These are phyloP conservation scores for Ustilago bromivora DNA, from an alignment of 1,284 basidiomycete genomes.

Conservation along the genomic window DNA sequence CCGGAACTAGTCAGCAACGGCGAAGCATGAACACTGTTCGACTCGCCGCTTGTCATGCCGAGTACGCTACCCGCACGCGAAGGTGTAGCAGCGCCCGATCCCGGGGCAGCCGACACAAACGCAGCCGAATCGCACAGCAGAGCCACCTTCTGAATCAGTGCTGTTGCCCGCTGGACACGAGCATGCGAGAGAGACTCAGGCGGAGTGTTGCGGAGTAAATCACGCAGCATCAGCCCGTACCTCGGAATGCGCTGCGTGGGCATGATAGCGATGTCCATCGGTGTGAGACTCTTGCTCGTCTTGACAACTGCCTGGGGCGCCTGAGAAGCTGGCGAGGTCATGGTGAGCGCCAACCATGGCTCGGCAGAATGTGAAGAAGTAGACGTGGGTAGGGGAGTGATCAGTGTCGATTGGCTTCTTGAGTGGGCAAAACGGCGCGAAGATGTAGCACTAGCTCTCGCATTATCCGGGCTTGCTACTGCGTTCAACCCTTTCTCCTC, in stretches of 20 bases:
- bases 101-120: neutral
- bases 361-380: conserved; percentile 8
- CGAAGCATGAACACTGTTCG: conserved; percentile 5
- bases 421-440: conserved; percentile 26
- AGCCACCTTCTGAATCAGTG: conserved; percentile 39
- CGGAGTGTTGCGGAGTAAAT: conserved; percentile 58
- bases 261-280: conserved; percentile 66
- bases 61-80: conserved; percentile 22
- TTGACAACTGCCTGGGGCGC: neutral
- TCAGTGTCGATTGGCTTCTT: conserved; percentile 34
- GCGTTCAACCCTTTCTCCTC: conserved; percentile 11
- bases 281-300: conserved; percentile 51
- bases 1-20: conserved; percentile 7
- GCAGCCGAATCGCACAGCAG: conserved; percentile 47
- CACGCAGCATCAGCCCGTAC: conserved; percentile 62
- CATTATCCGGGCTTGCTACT: neutral
- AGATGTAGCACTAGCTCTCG: neutral
- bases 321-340: conserved; percentile 1
- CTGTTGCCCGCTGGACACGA: conserved; percentile 47
- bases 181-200: conserved; percentile 56
- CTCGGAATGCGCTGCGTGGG: conserved; percentile 65
- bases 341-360: conserved; percentile 15
- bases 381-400: conserved; percentile 23
- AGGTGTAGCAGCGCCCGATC: conserved; percentile 22
- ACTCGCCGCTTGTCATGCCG: conserved; percentile 19